Evolutionary conservation across 1,284 basidiomycete genomes (phyloP), one percentile per base, ranked within the genome.

Genomic region (Irpex sp.): DNA sequence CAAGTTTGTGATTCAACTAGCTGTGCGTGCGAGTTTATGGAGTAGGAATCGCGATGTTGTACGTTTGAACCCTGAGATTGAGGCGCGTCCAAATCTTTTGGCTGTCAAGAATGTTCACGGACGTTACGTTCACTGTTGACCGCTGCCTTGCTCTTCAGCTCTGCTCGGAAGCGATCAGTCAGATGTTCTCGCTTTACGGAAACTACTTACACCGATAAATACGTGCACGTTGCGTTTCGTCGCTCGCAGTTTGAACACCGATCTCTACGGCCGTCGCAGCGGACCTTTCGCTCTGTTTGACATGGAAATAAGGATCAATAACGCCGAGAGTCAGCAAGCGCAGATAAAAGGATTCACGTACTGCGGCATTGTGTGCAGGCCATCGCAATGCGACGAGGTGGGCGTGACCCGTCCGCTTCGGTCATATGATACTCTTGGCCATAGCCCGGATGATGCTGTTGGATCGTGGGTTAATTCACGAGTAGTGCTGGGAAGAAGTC

Each of bases 281-380:
- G 64, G 31, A 68, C 60, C 40, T 68, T 68, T 13, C 67, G 63
- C 58, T 65, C 67, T 68, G 54, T 38, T 38, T 47, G 44, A 47
- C 44, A n/a, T n/a, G 44, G n/a, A n/a, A 47, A 47, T n/a, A 47
- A n/a, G 11, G 4, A 47, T 47, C 44, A 15, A 17, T 44, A 49
- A 37, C 54, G 51, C 61, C 60, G 58, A 37, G 13, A 36, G 44
- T 31, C 8, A 44, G 34, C 40, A 40, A 47, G 5, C 6, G 31
- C 31, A 13, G 17, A 57, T 13, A 54, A 15, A 51, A 40, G 62
- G 5, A 66, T 6, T 17, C 9, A 51, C 65, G 26, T 63, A 68
- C 67, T 68, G 21, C 67, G 47, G 54, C 67, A 68, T 47, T 64
- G 65, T 3, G 64, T 65, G 59, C 67, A 68, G 13, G 67, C 67